Conservation (phyloP, 306 rosid genomes). For the Clitoria ternatea region DNA sequence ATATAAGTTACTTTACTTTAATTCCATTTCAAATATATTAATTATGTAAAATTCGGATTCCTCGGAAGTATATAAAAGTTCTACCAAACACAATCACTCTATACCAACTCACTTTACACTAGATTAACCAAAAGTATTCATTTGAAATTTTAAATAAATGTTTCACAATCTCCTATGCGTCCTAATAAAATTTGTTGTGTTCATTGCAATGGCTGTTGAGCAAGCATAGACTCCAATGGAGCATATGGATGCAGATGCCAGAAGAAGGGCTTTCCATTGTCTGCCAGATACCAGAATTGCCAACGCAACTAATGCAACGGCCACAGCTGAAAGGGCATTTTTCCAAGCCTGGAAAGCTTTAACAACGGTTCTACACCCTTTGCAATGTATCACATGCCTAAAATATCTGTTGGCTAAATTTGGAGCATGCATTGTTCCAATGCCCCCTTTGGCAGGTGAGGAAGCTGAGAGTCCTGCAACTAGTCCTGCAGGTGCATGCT, state of each 20-base stretch:
- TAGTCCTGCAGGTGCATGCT: slow-evolving; percentile 90
- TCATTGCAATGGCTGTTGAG: slow-evolving; percentile 60
- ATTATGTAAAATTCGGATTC: not conserved
- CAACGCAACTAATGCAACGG: slow-evolving; percentile 39
- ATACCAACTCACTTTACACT: not conserved
- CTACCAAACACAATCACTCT: not conserved
- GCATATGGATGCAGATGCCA: slow-evolving; percentile 55
- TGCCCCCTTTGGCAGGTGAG: slow-evolving; percentile 79
- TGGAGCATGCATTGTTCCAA: slow-evolving; percentile 76
- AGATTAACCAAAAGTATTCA: not conserved
- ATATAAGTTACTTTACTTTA: not conserved
- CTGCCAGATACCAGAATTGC: slow-evolving; percentile 67
- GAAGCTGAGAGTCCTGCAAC: slow-evolving; percentile 77
- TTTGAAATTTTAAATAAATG: slow-evolving; percentile 1
- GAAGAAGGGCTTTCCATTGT: slow-evolving; percentile 73
- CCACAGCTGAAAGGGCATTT: slow-evolving; percentile 55
- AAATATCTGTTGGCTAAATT: slow-evolving; percentile 81
- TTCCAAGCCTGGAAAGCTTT: slow-evolving; percentile 82
- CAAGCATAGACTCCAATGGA: slow-evolving; percentile 67
- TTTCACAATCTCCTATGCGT: slow-evolving; percentile 78
- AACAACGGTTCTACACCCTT: slow-evolving; percentile 57
- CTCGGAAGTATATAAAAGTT: not conserved
- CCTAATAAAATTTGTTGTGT: slow-evolving; percentile 86
- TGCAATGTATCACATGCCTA: slow-evolving; percentile 85
- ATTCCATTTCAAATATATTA: not conserved